A percentile compares a stretch with the other conserved stretches of the same genome.
phyloP scores from a whole-genome alignment of 2,329 filamentous ascomycete genomes.

The Sclerotinia sclerotiorum region DNA sequence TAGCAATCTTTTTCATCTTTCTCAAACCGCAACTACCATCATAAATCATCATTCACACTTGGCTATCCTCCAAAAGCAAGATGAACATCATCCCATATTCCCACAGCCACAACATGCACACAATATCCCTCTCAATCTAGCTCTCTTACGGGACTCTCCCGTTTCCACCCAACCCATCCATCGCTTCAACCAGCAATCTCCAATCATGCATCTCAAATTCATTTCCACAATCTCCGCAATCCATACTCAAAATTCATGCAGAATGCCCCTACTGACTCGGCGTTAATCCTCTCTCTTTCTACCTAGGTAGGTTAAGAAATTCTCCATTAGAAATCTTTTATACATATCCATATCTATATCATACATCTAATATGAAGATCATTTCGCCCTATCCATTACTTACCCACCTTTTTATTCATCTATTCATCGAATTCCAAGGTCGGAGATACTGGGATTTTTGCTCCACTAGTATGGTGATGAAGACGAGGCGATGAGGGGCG shows the following conservation, averaged over 20 bases:
- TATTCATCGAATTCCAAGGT: background rate
- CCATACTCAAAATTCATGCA: constrained; percentile 8
- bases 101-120: constrained; percentile 1
- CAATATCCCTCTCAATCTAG: constrained; percentile 5
- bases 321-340: background rate
- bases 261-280: background rate
- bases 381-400: background rate
- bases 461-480: background rate
- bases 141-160: constrained; percentile 1
- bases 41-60: background rate
- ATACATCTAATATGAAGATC: constrained; percentile 16
- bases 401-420: background rate
- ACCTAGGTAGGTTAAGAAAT: too few relatives aligned
- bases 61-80: background rate
- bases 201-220: background rate
- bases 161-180: background rate
- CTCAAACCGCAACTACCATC: constrained; percentile 4
- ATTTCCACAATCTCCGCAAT: constrained; percentile 9
- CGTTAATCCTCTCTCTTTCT: background rate
- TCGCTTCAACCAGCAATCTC: background rate
- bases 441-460: too few relatives aligned
- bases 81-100: constrained; percentile 6
- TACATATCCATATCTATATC: background rate
- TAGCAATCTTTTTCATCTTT: constrained; percentile 13
- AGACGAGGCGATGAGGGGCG: background rate